These are phyloP conservation scores for Schoenoplectus triqueter DNA, from an alignment of 202 grass and related monocot genomes.

Conservation along the genomic window DNA sequence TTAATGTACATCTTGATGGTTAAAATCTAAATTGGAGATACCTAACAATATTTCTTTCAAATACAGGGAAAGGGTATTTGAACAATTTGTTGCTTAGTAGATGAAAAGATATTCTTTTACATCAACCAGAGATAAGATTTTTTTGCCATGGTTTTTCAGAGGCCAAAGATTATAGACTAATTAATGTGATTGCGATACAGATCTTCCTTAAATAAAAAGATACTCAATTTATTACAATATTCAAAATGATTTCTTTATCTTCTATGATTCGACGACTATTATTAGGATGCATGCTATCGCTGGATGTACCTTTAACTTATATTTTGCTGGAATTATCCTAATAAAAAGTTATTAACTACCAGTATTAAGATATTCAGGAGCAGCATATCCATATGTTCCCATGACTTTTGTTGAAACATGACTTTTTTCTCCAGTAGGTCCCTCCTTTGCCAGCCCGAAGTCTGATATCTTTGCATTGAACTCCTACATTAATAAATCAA, in stretches of 20 bases:
- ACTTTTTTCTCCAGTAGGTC: conserved; percentile 64
- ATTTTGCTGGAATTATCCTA: not conserved
- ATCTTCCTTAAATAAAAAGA: no score
- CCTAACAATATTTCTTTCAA: not conserved
- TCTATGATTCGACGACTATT: not conserved
- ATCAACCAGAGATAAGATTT: not conserved
- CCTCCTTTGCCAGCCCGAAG: conserved; percentile 84
- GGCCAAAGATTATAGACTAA: not conserved
- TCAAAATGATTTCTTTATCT: not conserved
- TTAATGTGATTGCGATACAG: not conserved
- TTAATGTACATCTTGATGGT: not conserved
- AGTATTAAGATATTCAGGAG: conserved; percentile 80
- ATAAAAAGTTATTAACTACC: conserved; percentile 39
- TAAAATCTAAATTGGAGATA: not conserved
- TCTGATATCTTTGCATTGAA: conserved; percentile 83
- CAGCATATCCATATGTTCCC: conserved; percentile 90
- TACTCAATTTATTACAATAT: not conserved
- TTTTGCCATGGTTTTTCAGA: not conserved
- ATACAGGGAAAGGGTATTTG: no score
- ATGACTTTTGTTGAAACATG: conserved; percentile 85
- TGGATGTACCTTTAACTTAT: not conserved
- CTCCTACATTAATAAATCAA: conserved; percentile 43
- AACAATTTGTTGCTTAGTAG: no score
- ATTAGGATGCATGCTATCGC: not conserved
- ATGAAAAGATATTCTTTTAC: not conserved